These are phyloP conservation scores for Monarda citriodora DNA, from an alignment of 305 asterid species.

Conservation along the genomic window DNA sequence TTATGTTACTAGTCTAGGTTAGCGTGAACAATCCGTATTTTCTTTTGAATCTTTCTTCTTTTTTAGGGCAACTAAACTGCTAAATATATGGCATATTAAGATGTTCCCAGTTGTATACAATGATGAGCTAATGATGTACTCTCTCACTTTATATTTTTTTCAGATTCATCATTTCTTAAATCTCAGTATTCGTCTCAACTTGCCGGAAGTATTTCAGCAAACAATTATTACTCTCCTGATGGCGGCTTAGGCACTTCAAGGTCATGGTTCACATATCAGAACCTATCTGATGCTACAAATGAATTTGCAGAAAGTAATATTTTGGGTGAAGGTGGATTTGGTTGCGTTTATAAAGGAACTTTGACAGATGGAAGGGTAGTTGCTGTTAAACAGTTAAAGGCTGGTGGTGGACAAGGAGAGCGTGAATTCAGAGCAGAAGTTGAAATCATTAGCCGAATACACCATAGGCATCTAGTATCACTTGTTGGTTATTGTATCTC, in stretches of 20 bases:
- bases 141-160: conserved; percentile 17
- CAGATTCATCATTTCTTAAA: conserved; percentile 75
- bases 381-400: conserved; percentile 88
- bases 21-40: conserved; percentile 1
- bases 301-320: conserved; percentile 50
- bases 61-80: not conserved
- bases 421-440: conserved; percentile 95
- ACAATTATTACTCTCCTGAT: conserved; percentile 60
- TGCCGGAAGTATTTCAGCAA: conserved; percentile 51
- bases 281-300: conserved; percentile 64
- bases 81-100: not conserved
- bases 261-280: conserved; percentile 82
- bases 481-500: conserved; percentile 89
- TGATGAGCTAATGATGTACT: not conserved
- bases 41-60: not conserved
- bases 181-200: conserved; percentile 55
- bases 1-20: not conserved
- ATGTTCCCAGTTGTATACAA: not conserved
- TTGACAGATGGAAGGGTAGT: conserved; percentile 75
- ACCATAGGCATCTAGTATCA: conserved; percentile 88
- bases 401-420: conserved; percentile 94
- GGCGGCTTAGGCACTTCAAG: conserved; percentile 72
- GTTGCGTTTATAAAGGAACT: conserved; percentile 83
- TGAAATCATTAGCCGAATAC: conserved; percentile 88
- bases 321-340: conserved; percentile 95